These are phyloP conservation scores for Waltergamsia citrina DNA, from an alignment of 2,329 filamentous ascomycete genomes.

Conservation along the genomic window DNA sequence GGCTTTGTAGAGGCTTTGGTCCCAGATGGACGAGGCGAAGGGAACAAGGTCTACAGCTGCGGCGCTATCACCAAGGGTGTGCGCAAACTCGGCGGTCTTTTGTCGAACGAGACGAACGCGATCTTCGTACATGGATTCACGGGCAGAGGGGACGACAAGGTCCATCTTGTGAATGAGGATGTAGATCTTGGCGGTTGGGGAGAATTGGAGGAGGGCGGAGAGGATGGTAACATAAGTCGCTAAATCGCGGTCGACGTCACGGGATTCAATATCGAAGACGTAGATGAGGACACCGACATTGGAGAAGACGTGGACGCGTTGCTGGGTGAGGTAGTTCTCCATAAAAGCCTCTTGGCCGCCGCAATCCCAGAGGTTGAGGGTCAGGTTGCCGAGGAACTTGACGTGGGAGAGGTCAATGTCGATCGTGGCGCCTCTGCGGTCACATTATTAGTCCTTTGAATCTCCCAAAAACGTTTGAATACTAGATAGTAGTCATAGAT, in stretches of 20 bases:
- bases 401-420: slow-evolving; percentile 98
- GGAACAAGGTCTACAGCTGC: slow-evolving; percentile 61
- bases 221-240: slow-evolving; percentile 90
- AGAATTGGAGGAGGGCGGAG: slow-evolving; percentile 78
- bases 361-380: slow-evolving; percentile 97
- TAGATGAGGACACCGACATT: slow-evolving; percentile 97
- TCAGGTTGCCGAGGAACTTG: slow-evolving; percentile 96
- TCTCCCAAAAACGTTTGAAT: no score
- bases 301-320: slow-evolving; percentile 92
- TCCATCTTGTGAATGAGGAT: slow-evolving; percentile 99
- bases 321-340: slow-evolving; percentile 94
- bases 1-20: slow-evolving; percentile 94
- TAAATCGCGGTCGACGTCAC: slow-evolving; percentile 87
- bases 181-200: slow-evolving; percentile 73
- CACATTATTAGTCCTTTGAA: background rate
- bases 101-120: slow-evolving; percentile 67
- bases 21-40: slow-evolving; percentile 96
- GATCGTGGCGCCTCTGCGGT: slow-evolving; percentile 77
- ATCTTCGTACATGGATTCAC: slow-evolving; percentile 77
- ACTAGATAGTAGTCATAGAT: background rate
- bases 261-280: slow-evolving; percentile 96
- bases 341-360: slow-evolving; percentile 98
- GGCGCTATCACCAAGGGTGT: slow-evolving; percentile 11
- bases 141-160: slow-evolving; percentile 71
- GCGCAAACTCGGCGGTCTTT: slow-evolving; percentile 52